Base-by-base conservation (phyloP, 2,329 filamentous ascomycete genomes). In the Cladosporium austrohemisphaericum region DNA sequence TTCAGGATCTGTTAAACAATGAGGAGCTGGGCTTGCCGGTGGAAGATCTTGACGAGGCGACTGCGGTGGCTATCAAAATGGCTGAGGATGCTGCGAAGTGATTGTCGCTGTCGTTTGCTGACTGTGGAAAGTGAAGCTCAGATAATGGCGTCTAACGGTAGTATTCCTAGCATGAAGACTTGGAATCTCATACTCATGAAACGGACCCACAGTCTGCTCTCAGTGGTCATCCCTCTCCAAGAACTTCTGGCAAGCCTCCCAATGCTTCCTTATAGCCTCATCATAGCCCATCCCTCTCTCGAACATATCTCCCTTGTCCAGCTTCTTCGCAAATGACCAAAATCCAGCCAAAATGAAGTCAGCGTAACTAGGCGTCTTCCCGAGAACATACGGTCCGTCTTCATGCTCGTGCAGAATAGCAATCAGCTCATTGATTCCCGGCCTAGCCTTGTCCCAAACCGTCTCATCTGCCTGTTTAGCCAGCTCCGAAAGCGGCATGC, bases 311-410 rank as follows among this genome's bases (percentile, higher is more conserved):
- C 38, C 28, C 31, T 70, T 65, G 28, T 59, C 54, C 13, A 60
- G 20, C 25, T 50, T 50, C 54, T 63, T 61, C 18, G 63, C 52
- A 53, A 76, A 76, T 4, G 70, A 58, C 52, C 79, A 59, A n/a
- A 67, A 68, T 1, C 69, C 72, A 0, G 70, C 71, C 58, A 78
- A 74, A 1, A 78, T 65, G 49, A 84, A 78, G 60, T 83, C 81
- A 3, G 75, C 76, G 61, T 78, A 85, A 29, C 71, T 72, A 3
- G 74, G 68, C 52, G 71, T 73, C 38, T 75, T 65, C 0, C 85
- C 85, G 52, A 78, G 41, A 48, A 87, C 80, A 60, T 79, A 87
- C 0, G 79, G 78, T 0, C 85, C 84, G 0, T 75, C 72, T 0
- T 68, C 60, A 29, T 76, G 76, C 65, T 81, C 76, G 56, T 75